Conservation (phyloP, 2,329 filamentous ascomycete species). For the Fusarium agapanthi region DNA sequence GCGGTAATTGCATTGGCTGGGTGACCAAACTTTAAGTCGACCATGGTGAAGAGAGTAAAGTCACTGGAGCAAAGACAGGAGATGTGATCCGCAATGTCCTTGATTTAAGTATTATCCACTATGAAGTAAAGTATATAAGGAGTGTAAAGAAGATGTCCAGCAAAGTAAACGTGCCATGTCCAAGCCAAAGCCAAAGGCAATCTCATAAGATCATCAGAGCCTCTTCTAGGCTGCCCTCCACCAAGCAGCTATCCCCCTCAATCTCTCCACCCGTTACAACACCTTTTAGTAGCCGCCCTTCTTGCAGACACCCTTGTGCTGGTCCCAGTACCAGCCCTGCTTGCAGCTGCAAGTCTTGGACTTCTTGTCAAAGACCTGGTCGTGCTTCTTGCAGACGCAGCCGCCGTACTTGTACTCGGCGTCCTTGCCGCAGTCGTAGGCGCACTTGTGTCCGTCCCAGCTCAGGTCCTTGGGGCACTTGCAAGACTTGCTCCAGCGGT, state of each 20-base stretch:
- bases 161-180: constrained; percentile 12
- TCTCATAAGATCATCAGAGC: constrained; percentile 4
- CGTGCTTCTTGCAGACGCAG: constrained; percentile 35
- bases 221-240: not conserved
- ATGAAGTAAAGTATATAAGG: constrained; percentile 28
- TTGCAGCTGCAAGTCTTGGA: constrained; percentile 30
- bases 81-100: constrained; percentile 10
- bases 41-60: not conserved
- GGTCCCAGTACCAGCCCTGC: constrained; percentile 12
- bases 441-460: constrained; percentile 29
- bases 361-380: constrained; percentile 25
- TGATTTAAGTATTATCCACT: constrained; percentile 32
- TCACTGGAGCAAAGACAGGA: not conserved
- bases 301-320: constrained; percentile 23
- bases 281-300: constrained; percentile 25
- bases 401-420: constrained; percentile 30
- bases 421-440: constrained; percentile 27
- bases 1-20: accelerated
- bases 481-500: constrained; percentile 27
- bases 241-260: not conserved
- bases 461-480: constrained; percentile 32
- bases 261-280: not conserved
- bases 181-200: not conserved
- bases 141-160: constrained; percentile 24
- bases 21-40: accelerated